Evolutionary conservation across 371 early-diverging fungal species (phyloP), one percentile per base, ranked within the genome.

Genomic region (Entomophthora muscae): DNA sequence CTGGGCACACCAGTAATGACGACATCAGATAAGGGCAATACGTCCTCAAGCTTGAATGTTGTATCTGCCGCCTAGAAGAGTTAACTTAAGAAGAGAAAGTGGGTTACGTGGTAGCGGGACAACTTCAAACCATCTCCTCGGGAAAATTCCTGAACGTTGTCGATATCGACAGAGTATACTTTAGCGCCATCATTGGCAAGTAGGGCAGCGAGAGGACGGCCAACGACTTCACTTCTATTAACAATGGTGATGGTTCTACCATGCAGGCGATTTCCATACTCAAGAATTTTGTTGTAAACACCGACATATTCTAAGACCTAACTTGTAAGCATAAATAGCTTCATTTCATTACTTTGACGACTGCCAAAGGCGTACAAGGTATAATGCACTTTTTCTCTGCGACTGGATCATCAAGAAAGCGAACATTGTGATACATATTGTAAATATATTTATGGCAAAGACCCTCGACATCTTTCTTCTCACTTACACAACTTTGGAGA

Each of bases 111-210:
- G 74, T 94, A 91, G 63, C 84, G 85, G 66, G 75, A 73, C 57
- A 91, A 76, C 57, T 82, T 71, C 54, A 93, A 76, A 28, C 87
- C 90, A 13, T 72, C 70, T 21, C 91, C 95, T 64, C 96, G 88
- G 59, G 85, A 82, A 71, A 92, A 93, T 68, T 89, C 78, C 70
- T 90, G 83, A 57, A 94, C 81, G 63, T 89, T 91, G 69, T 81
- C 83, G 60, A 92, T 85, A 71, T 97, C 98, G 33, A 93, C 86
- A 3, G 93, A 92, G 73, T 82, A 95, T 17, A 95, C 96, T 69
- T 86, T 90, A 66, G 96, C 98, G 58, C 96, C 96, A 67, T 97
- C 98, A 73, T 97, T 95, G 59, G 98, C 91, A 55, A 97, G 77
- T 72, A 97, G 78, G 13, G 95, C 94, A n/a, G 98, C 96, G 57